A percentile compares a stretch with the other conserved stretches of the same genome.
Evolutionary conservation across 2,329 filamentous ascomycete species (phyloP).

Genomic region (Neofusicoccum sp.): DNA sequence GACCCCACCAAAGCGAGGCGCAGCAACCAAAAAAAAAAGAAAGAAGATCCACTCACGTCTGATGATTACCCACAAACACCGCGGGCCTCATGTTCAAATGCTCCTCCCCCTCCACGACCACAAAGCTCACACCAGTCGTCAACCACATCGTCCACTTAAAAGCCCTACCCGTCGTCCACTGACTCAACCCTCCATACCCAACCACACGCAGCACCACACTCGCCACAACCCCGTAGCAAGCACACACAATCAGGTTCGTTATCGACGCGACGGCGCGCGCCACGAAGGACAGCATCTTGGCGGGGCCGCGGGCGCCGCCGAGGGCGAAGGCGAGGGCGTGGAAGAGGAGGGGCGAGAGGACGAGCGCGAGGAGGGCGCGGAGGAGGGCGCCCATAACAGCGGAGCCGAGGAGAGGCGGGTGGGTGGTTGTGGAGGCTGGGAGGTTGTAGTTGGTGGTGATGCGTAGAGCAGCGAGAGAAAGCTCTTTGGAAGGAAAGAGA

Average conservation of each 20-base stretch:
- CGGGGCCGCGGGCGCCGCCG: background rate
- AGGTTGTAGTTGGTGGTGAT: background rate
- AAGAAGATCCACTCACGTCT: conserved; percentile 58
- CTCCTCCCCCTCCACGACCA: conserved; percentile 60
- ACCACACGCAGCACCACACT: conserved; percentile 71
- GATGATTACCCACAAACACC: conserved; percentile 93
- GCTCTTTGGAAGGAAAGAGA: background rate
- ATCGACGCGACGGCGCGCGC: conserved; percentile 61
- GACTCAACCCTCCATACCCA: conserved; percentile 74
- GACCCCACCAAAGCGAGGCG: background rate
- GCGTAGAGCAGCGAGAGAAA: background rate
- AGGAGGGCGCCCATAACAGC: conserved; percentile 15
- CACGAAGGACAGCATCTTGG: conserved; percentile 55
- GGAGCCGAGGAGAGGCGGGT: background rate
- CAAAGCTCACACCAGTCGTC: conserved; percentile 77
- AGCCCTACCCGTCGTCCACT: conserved; percentile 79
- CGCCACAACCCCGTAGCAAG: conserved; percentile 74
- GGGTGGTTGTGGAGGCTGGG: background rate
- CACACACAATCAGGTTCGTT: conserved; percentile 43
- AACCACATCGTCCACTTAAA: conserved; percentile 80
- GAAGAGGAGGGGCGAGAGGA: conserved; percentile 17
- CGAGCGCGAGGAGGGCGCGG: conserved; percentile 3
- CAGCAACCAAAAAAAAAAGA: background rate
- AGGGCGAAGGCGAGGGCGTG: background rate
- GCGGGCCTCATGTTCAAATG: conserved; percentile 63